A percentile compares a stretch with the other conserved stretches of the same genome.
These are phyloP conservation scores for Leccinum incarnatum DNA, from an alignment of 768 basidiomycete genomes.

Conservation along the genomic window DNA sequence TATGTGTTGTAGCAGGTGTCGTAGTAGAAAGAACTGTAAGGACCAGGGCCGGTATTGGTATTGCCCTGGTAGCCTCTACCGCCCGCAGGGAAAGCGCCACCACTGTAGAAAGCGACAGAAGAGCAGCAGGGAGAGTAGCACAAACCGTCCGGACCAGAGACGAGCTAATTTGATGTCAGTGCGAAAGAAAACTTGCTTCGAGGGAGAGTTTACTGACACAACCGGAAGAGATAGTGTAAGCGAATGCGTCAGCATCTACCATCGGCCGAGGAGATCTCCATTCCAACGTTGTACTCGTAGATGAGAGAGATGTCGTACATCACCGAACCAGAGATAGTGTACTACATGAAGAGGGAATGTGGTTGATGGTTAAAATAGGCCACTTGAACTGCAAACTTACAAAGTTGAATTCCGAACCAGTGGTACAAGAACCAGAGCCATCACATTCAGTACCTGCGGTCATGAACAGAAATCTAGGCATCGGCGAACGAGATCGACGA, in stretches of 20 bases:
- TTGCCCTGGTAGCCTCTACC: conserved; percentile 29
- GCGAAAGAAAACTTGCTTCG: background rate
- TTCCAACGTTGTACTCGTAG: conserved; percentile 34
- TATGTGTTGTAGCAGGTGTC: conserved; percentile 30
- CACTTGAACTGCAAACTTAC: conserved; percentile 10
- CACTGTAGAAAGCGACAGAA: conserved; percentile 22
- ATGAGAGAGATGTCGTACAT: conserved; percentile 35
- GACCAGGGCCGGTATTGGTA: conserved; percentile 24
- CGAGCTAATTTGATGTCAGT: conserved; percentile 19
- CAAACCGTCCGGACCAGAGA: conserved; percentile 22
- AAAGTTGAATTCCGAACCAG: conserved; percentile 30
- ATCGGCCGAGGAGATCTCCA: conserved; percentile 31
- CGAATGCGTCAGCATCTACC: conserved; percentile 23
- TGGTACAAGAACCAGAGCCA: conserved; percentile 21
- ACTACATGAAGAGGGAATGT: conserved; percentile 4
- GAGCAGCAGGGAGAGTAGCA: conserved; percentile 33
- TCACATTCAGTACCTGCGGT: conserved; percentile 28
- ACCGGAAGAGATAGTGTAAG: conserved; percentile 30
- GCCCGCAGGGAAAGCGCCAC: conserved; percentile 25
- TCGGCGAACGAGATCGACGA: background rate
- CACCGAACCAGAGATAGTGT: conserved; percentile 23
- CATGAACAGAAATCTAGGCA: conserved; percentile 4
- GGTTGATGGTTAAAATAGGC: background rate
- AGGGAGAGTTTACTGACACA: conserved; percentile 22
- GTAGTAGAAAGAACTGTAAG: conserved; percentile 31